Conservation (phyloP, 768 basidiomycete genomes). For the Rhodotorula diobovata region DNA sequence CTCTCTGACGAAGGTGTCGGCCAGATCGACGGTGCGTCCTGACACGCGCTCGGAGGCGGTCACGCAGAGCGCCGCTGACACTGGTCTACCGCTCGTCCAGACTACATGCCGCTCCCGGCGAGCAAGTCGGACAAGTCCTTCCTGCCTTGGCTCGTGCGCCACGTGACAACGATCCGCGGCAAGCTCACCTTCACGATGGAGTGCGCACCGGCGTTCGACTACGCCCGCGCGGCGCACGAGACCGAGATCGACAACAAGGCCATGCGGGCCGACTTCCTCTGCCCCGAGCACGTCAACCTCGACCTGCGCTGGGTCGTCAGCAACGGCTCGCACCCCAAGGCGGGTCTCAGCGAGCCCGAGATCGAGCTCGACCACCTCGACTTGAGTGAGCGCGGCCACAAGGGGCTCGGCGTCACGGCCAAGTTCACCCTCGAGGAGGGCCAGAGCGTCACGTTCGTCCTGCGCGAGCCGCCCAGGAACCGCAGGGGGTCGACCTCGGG, state of each 20-base stretch:
- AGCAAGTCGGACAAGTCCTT: conserved; percentile 56
- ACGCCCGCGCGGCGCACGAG: conserved; percentile 70
- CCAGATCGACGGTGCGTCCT: conserved; percentile 22
- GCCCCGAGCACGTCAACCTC: conserved; percentile 54
- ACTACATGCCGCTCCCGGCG: conserved; percentile 69
- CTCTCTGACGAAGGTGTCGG: conserved; percentile 37
- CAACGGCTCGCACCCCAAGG: conserved; percentile 49
- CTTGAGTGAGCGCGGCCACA: conserved; percentile 59
- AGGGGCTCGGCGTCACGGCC: conserved; percentile 61
- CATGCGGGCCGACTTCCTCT: conserved; percentile 57
- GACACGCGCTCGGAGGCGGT: too few relatives aligned
- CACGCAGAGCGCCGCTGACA: too few relatives aligned
- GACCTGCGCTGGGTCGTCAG: conserved; percentile 75
- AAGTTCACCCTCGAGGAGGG: conserved; percentile 70
- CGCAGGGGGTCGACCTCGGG: not conserved
- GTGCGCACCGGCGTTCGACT: conserved; percentile 95
- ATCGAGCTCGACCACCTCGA: conserved; percentile 63
- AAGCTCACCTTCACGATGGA: conserved; percentile 72
- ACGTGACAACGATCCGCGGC: conserved; percentile 79
- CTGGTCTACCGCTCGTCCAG: conserved; percentile 47
- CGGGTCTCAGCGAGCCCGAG: conserved; percentile 52
- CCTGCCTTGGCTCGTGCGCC: conserved; percentile 76
- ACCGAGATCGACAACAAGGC: conserved; percentile 50
- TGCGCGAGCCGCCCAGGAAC: conserved; percentile 62
- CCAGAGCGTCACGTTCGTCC: conserved; percentile 80